These are phyloP conservation scores for Vigna radiata DNA, from an alignment of 306 rosid species.

Conservation along the genomic window DNA sequence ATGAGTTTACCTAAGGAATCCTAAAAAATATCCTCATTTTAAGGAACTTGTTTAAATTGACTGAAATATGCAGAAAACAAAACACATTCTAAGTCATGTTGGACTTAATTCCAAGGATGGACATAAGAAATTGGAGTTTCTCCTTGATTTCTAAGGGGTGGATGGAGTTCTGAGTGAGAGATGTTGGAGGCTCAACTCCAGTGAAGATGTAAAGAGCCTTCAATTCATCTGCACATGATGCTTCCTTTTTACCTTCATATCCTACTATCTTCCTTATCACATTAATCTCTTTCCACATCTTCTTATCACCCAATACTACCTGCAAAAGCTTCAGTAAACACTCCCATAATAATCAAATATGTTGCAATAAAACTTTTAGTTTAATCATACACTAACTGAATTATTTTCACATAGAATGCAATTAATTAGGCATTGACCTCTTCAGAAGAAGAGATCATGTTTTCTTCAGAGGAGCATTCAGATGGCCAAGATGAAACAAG, in stretches of 20 bases:
- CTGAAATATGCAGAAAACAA: slow-evolving; percentile 8
- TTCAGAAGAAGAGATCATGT: slow-evolving; percentile 39
- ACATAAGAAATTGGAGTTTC: slow-evolving; percentile 73
- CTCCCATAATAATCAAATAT: not conserved
- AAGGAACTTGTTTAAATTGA: not conserved
- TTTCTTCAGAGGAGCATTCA: slow-evolving; percentile 42
- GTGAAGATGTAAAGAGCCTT: slow-evolving; percentile 76
- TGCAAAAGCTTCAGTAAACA: slow-evolving; percentile 42
- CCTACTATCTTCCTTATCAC: slow-evolving; percentile 65
- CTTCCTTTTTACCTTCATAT: slow-evolving; percentile 50
- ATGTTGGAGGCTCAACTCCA: slow-evolving; percentile 72
- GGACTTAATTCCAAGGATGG: slow-evolving; percentile 77
- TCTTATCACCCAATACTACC: slow-evolving; percentile 53
- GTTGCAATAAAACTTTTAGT: not conserved
- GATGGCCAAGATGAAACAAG: slow-evolving; percentile 47
- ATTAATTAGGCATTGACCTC: slow-evolving; percentile 52
- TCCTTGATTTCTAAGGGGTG: slow-evolving; percentile 53
- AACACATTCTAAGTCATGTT: slow-evolving; percentile 23
- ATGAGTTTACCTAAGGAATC: no score
- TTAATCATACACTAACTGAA: slow-evolving; percentile 11
- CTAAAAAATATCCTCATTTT: no score
- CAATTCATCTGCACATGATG: slow-evolving; percentile 65
- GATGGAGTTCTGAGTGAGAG: slow-evolving; percentile 40
- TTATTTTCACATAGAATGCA: not conserved
- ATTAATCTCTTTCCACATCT: slow-evolving; percentile 60